Percentiles rank a stretch among this genome's conserved stretches.
Evolutionary conservation across 23 red algal species (phyloP).

Genomic region (Cyanidiococcus yangmingshanensis): DNA sequence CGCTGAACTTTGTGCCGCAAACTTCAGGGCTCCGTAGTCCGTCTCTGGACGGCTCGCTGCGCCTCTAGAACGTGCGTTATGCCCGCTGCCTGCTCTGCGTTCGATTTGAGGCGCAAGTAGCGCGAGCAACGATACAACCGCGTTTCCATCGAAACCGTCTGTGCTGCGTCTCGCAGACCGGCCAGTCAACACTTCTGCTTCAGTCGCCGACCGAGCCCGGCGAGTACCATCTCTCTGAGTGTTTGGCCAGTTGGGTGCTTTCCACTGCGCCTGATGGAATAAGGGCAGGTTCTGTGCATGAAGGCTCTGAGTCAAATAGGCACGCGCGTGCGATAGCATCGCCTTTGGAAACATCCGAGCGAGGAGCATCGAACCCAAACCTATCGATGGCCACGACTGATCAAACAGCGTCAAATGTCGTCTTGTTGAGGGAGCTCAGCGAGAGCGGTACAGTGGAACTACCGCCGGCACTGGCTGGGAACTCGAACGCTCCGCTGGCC

Average conservation of each 20-base stretch:
- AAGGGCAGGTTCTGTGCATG: not conserved
- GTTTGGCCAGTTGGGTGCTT: not conserved
- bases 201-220: conserved; percentile 1
- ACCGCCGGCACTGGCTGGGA: conserved; percentile 3
- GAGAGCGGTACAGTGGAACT: not conserved
- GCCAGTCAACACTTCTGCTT: not conserved
- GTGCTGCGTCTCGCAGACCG: conserved; percentile 17
- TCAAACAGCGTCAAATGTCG: not conserved
- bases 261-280: not conserved
- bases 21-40: not conserved
- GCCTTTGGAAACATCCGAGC: not conserved
- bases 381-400: not conserved
- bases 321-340: not conserved
- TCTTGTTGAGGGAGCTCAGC: not conserved
- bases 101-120: not conserved
- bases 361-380: not conserved
- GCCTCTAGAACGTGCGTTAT: not conserved
- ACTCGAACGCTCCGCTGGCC: not conserved
- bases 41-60: conserved; percentile 10
- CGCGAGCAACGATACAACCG: not conserved
- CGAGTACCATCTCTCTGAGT: not conserved
- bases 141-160: not conserved
- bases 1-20: not conserved
- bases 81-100: not conserved
- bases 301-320: not conserved